phyloP scores from a whole-genome alignment of 2,329 filamentous ascomycete species.

The Pseudocercospora fijiensis region DNA sequence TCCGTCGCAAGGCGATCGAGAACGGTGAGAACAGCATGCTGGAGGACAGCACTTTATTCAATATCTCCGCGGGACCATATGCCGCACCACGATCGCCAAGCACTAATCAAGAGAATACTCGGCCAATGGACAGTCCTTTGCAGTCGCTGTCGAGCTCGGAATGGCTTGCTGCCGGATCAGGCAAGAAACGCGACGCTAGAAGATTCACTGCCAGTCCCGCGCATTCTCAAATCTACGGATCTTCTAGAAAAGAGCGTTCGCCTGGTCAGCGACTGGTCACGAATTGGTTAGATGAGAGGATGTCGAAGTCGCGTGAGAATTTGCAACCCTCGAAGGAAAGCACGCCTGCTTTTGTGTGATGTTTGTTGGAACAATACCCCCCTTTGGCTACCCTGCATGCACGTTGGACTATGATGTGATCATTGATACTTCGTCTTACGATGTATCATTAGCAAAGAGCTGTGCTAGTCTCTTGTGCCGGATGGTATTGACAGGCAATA shows the following conservation, averaged over 20 bases:
- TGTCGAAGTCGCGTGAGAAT: slow-evolving; percentile 24
- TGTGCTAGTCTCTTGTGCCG: background rate
- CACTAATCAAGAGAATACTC: slow-evolving; percentile 16
- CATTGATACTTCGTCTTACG: background rate
- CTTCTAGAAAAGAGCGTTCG: slow-evolving; percentile 12
- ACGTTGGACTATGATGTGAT: background rate
- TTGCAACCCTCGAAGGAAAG: slow-evolving; percentile 15
- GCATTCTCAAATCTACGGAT: background rate
- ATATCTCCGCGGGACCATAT: slow-evolving; percentile 39
- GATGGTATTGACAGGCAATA: background rate
- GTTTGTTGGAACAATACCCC: background rate
- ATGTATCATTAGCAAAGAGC: background rate
- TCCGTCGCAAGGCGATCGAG: slow-evolving; percentile 27
- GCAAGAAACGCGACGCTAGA: slow-evolving; percentile 7
- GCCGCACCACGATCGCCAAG: slow-evolving; percentile 17
- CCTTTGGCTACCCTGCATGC: background rate
- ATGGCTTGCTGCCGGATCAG: slow-evolving; percentile 33
- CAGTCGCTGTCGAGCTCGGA: slow-evolving; percentile 34
- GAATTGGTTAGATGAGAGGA: slow-evolving; percentile 33
- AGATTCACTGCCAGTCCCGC: background rate
- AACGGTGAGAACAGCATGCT: slow-evolving; percentile 25
- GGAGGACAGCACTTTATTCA: slow-evolving; percentile 36
- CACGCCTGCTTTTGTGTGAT: slow-evolving; percentile 30
- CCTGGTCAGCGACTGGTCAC: slow-evolving; percentile 35
- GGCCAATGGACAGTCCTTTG: slow-evolving; percentile 20